phyloP scores from a whole-genome alignment of 768 basidiomycete species.

The Chalciporus chontae region DNA sequence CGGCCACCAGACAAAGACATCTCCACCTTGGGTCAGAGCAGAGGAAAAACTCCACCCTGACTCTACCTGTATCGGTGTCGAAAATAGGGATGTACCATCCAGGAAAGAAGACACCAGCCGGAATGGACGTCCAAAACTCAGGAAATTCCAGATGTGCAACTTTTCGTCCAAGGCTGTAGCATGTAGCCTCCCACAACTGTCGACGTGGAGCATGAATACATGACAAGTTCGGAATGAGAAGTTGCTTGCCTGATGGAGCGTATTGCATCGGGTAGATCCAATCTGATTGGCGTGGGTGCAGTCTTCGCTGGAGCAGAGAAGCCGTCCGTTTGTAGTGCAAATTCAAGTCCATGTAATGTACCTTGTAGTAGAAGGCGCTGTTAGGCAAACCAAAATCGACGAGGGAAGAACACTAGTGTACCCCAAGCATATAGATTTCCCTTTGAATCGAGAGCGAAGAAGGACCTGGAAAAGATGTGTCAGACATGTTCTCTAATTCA shows the following conservation, averaged over 20 bases:
- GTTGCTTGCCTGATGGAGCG: slow-evolving; percentile 58
- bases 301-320: slow-evolving; percentile 52
- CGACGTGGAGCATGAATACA: slow-evolving; percentile 12
- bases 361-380: slow-evolving; percentile 44
- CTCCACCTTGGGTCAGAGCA: slow-evolving; percentile 66
- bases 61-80: slow-evolving; percentile 60
- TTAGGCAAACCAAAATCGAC: slow-evolving; percentile 3
- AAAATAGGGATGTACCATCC: slow-evolving; percentile 40
- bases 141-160: slow-evolving; percentile 68
- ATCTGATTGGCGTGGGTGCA: slow-evolving; percentile 51
- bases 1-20: slow-evolving; percentile 77
- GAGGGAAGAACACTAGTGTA: slow-evolving; percentile 26
- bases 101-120: slow-evolving; percentile 41
- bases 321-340: slow-evolving; percentile 46
- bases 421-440: slow-evolving; percentile 84
- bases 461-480: slow-evolving; percentile 55
- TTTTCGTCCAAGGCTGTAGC: slow-evolving; percentile 59
- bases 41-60: slow-evolving; percentile 83
- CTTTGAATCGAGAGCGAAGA: slow-evolving; percentile 76
- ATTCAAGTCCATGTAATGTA: slow-evolving; percentile 48
- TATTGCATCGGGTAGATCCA: slow-evolving; percentile 56
- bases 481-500: slow-evolving; percentile 2
- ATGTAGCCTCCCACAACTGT: slow-evolving; percentile 77
- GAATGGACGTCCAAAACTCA: slow-evolving; percentile 78
- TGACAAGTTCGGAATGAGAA: background rate